Conservation (phyloP, 2,329 filamentous ascomycete genomes). For the Westerdykella ornata region DNA sequence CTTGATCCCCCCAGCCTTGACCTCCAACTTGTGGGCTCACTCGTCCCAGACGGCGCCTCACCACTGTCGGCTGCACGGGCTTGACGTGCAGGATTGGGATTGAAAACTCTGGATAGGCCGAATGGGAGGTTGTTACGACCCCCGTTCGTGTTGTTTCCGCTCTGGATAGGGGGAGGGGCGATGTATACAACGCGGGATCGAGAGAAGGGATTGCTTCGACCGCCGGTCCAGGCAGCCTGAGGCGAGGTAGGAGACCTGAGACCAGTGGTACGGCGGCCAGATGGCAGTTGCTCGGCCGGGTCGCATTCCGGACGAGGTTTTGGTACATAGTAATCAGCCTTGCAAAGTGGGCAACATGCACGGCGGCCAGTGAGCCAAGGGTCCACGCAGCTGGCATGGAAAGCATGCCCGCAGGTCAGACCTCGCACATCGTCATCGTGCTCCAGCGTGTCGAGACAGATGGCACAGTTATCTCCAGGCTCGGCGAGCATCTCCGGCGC, state of each 20-base stretch:
- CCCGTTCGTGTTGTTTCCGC: slow-evolving; percentile 3
- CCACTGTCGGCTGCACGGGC: slow-evolving; percentile 6
- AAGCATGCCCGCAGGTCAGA: slow-evolving; percentile 92
- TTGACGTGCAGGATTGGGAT: slow-evolving; percentile 9
- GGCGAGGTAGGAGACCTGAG: slow-evolving; percentile 29
- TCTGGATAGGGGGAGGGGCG: slow-evolving; percentile 5
- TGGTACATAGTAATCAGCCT: slow-evolving; percentile 93
- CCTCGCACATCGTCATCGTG: slow-evolving; percentile 94
- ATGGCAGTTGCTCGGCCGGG: slow-evolving; percentile 18
- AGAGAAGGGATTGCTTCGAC: slow-evolving; percentile 28
- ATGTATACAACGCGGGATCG: slow-evolving; percentile 29
- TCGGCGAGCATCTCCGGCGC: slow-evolving; percentile 73
- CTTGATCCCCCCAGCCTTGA: slow-evolving; percentile 14
- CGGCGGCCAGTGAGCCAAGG: slow-evolving; percentile 92
- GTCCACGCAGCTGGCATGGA: slow-evolving; percentile 92
- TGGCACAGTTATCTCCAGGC: slow-evolving; percentile 89
- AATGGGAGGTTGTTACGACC: slow-evolving; percentile 12
- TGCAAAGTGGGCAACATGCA: slow-evolving; percentile 94
- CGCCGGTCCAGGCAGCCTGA: slow-evolving; percentile 27
- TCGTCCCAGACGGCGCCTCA: not conserved
- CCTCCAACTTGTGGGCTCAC: slow-evolving; percentile 17
- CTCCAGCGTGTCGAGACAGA: slow-evolving; percentile 89
- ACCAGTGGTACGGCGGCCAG: slow-evolving; percentile 24
- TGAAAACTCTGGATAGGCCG: slow-evolving; percentile 15
- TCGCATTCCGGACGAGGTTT: slow-evolving; percentile 68